Percentiles rank a stretch among this genome's conserved stretches.
Conservation (phyloP, 495 filamentous ascomycete genomes). For the Diplogelasinospora grovesii region DNA sequence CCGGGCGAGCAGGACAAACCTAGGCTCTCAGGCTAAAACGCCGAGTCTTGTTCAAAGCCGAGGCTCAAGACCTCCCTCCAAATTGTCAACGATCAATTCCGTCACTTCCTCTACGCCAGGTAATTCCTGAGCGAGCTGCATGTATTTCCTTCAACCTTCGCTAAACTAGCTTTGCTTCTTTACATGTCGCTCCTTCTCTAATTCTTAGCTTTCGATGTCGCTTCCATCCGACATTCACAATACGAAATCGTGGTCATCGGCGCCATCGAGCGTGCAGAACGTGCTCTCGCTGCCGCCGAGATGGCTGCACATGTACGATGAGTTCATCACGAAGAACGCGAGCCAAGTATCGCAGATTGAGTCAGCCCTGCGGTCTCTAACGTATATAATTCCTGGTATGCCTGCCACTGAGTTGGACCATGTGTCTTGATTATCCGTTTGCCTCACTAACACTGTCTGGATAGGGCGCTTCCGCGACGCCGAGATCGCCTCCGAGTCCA, state of each 20-base stretch:
- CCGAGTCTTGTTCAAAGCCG: too few species aligned
- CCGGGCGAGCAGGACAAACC: too few species aligned
- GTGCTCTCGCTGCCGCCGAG: conserved; percentile 52
- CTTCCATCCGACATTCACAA: conserved; percentile 8
- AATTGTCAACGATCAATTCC: not conserved
- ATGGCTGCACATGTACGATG: conserved; percentile 74
- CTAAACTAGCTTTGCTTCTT: not conserved
- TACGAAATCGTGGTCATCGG: conserved; percentile 1
- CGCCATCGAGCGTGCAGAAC: conserved; percentile 3
- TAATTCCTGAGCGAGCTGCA: too few species aligned
- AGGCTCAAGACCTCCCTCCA: not conserved
- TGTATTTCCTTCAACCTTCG: not conserved
- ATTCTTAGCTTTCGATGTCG: conserved; percentile 8
- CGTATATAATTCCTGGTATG: conserved; percentile 89
- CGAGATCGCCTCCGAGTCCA: conserved; percentile 87
- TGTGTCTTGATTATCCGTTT: too few species aligned
- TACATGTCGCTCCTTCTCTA: conserved; percentile 1
- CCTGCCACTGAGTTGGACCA: too few species aligned
- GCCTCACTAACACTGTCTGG: conserved; percentile 9
- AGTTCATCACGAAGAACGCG: conserved; percentile 91
- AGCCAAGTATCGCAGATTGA: conserved; percentile 90
- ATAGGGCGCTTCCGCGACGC: conserved; percentile 86
- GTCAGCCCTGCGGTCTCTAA: conserved; percentile 80
- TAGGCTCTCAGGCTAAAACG: not conserved
- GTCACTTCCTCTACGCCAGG: not conserved